These are phyloP conservation scores for Pythium graminicola DNA, from an alignment of 352 stramenopile genomes.

Conservation along the genomic window DNA sequence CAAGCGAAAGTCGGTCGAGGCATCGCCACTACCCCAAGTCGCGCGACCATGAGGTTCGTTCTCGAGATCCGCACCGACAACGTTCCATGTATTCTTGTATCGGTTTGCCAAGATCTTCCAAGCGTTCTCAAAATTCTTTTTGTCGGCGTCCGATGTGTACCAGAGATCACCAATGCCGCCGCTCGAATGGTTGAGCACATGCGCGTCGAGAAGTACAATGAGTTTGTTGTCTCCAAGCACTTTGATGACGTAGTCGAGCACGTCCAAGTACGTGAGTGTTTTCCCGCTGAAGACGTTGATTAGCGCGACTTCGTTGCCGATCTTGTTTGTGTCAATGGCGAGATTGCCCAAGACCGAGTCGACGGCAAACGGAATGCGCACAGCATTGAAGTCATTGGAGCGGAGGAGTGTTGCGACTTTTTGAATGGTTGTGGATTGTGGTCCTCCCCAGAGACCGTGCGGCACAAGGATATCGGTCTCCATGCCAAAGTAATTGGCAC, in stretches of 20 bases:
- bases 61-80: conserved; percentile 45
- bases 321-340: conserved; percentile 32
- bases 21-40: conserved; percentile 34
- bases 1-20: conserved; percentile 41
- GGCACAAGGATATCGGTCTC: conserved; percentile 57
- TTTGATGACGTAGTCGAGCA: conserved; percentile 41
- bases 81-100: conserved; percentile 37
- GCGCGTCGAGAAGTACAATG: conserved; percentile 44
- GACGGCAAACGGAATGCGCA: conserved; percentile 45
- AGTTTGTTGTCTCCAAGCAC: conserved; percentile 26
- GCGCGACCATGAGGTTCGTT: conserved; percentile 53
- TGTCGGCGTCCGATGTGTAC: conserved; percentile 28
- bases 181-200: conserved; percentile 34
- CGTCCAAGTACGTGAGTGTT: conserved; percentile 38
- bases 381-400: conserved; percentile 41
- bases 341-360: conserved; percentile 35
- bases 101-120: conserved; percentile 34
- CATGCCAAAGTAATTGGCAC: conserved; percentile 57
- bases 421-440: conserved; percentile 38
- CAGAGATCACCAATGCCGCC: conserved; percentile 35
- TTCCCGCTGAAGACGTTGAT: conserved; percentile 7
- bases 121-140: conserved; percentile 20
- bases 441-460: conserved; percentile 52
- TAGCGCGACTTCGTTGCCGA: conserved; percentile 30
- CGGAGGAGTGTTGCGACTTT: conserved; percentile 30